Conservation (phyloP, 2,329 filamentous ascomycete species). For the Trichoderma sp. region DNA sequence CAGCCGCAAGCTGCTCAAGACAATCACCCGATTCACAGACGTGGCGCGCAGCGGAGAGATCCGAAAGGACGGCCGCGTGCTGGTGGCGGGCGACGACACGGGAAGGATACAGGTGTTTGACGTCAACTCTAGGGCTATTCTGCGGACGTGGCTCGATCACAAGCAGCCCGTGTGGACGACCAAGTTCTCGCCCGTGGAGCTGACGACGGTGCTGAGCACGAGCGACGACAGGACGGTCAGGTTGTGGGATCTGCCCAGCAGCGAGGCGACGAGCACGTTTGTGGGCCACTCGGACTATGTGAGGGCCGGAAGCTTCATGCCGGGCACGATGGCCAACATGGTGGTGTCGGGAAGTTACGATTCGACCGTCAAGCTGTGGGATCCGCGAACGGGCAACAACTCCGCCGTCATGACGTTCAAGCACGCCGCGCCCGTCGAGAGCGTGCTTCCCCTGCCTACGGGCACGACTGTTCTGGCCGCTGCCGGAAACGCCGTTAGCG, state of each 20-base stretch:
- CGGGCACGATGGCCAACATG: conserved; percentile 70
- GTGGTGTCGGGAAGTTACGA: conserved; percentile 93
- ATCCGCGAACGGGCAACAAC: conserved; percentile 71
- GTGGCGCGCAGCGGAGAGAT: conserved; percentile 88
- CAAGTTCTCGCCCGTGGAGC: conserved; percentile 84
- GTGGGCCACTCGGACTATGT: conserved; percentile 92
- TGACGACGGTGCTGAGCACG: conserved; percentile 84
- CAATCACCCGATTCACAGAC: conserved; percentile 90
- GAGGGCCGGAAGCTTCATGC: conserved; percentile 82
- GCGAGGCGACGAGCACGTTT: conserved; percentile 75
- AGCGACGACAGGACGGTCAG: conserved; percentile 92
- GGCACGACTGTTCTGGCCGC: conserved; percentile 85
- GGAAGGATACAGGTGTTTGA: conserved; percentile 96
- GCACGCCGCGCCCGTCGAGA: conserved; percentile 85
- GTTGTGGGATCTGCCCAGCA: conserved; percentile 88
- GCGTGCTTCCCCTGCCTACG: conserved; percentile 82
- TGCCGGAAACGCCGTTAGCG: conserved; percentile 82
- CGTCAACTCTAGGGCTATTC: conserved; percentile 79
- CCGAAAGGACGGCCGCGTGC: conserved; percentile 80
- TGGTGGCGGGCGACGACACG: conserved; percentile 88
- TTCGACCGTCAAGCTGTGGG: conserved; percentile 90
- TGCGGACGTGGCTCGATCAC: conserved; percentile 94
- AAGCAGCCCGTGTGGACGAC: conserved; percentile 93
- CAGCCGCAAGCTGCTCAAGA: conserved; percentile 89
- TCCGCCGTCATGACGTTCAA: conserved; percentile 87